These are phyloP conservation scores for Metschnikowia noctiluminum DNA, from an alignment of 805 yeast genomes.

Conservation along the genomic window DNA sequence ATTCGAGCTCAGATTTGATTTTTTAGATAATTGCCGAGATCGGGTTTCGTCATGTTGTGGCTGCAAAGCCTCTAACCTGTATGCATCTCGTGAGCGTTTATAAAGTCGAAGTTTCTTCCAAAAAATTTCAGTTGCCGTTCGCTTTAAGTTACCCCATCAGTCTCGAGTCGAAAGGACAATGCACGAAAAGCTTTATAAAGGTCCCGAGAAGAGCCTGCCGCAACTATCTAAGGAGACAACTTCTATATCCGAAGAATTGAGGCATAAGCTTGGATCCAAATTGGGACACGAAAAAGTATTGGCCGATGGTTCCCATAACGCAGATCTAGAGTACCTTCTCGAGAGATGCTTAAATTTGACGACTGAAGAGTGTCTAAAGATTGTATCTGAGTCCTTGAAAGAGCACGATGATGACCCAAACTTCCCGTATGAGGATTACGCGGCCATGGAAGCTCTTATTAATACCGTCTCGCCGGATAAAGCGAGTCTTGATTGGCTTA, in stretches of 20 bases:
- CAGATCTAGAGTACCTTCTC: conserved; percentile 9
- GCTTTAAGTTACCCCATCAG: too few species aligned
- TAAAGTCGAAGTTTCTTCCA: too few species aligned
- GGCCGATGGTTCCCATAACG: neutral
- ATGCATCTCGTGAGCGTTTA: neutral
- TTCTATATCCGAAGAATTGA: conserved; percentile 3
- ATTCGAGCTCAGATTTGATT: neutral
- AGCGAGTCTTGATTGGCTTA: neutral
- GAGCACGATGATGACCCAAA: conserved; percentile 4
- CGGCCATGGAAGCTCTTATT: neutral
- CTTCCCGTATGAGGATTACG: conserved; percentile 1
- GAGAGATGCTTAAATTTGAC: neutral
- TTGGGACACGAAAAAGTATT: conserved; percentile 9
- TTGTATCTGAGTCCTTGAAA: neutral
- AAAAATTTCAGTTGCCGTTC: too few species aligned
- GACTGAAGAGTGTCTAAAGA: neutral
- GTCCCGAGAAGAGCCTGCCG: neutral
- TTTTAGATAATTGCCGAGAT: neutral
- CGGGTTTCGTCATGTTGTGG: neutral
- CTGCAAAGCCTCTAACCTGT: neutral
- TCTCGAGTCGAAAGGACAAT: neutral
- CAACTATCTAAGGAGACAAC: neutral
- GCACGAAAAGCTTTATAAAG: neutral
- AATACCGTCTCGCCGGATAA: neutral
- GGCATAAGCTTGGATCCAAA: conserved; percentile 5